Evolutionary conservation across 2,329 filamentous ascomycete species (phyloP).

Genomic region (Penicillium psychrosexuale): DNA sequence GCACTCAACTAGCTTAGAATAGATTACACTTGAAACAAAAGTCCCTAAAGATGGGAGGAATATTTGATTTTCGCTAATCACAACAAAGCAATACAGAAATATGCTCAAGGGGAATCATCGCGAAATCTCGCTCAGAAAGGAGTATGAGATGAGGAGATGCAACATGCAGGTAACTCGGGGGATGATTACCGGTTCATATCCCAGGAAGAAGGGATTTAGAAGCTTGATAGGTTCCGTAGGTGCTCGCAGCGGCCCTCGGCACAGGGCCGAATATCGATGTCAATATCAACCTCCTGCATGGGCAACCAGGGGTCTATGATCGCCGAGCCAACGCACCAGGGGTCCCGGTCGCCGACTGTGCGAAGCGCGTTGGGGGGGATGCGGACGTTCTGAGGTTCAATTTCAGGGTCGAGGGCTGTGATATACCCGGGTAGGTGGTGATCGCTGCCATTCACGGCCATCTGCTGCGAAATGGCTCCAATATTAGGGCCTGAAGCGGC

Average conservation of each 20-base stretch:
- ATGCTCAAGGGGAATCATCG: neutral
- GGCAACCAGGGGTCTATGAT: conserved; percentile 37
- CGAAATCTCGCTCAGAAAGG: neutral
- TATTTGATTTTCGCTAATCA: neutral
- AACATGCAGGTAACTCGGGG: neutral
- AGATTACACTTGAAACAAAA: neutral
- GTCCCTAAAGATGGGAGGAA: neutral
- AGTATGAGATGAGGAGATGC: neutral
- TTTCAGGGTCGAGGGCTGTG: neutral
- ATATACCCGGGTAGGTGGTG: conserved; percentile 10
- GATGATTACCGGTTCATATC: neutral
- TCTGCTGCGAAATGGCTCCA: conserved; percentile 7
- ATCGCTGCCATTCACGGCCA: neutral
- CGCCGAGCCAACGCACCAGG: conserved; percentile 11
- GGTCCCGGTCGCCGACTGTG: conserved; percentile 19
- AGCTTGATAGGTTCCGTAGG: neutral
- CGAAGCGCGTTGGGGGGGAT: conserved; percentile 13
- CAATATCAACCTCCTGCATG: conserved; percentile 47
- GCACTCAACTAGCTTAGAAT: neutral
- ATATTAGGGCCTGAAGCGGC: conserved; percentile 34
- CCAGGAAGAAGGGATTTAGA: neutral
- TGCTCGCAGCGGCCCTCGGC: conserved; percentile 39
- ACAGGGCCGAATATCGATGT: conserved; percentile 45
- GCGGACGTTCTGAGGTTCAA: neutral
- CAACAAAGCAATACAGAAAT: neutral